phyloP scores from a whole-genome alignment of 2,329 filamentous ascomycete genomes.

The Fusarium sp. region DNA sequence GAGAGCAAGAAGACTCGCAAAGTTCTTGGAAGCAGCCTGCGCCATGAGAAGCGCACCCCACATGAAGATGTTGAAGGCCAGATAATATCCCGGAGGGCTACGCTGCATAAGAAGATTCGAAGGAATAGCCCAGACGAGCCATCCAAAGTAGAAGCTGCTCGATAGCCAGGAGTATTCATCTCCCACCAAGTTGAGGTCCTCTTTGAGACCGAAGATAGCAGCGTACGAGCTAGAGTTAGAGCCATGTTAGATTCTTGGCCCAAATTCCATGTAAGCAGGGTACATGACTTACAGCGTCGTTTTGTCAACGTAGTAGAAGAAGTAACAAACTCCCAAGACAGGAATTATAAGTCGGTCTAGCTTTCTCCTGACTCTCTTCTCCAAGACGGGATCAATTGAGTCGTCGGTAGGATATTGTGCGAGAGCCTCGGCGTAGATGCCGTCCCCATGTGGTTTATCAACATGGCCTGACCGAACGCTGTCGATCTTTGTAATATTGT shows the following conservation, averaged over 20 bases:
- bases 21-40: conserved; percentile 69
- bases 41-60: conserved; percentile 63
- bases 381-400: conserved; percentile 52
- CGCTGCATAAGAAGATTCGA: conserved; percentile 52
- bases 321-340: conserved; percentile 57
- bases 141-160: conserved; percentile 56
- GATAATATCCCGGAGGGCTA: conserved; percentile 54
- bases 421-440: conserved; percentile 55
- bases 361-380: conserved; percentile 54
- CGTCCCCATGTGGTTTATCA: conserved; percentile 29
- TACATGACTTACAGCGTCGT: conserved; percentile 59
- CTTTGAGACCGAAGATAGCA: conserved; percentile 73
- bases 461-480: conserved; percentile 2
- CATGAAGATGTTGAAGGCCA: conserved; percentile 65
- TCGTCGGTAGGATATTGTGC: conserved; percentile 55
- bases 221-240: conserved; percentile 63
- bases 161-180: conserved; percentile 66
- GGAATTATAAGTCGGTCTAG: conserved; percentile 56
- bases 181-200: conserved; percentile 69
- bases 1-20: conserved; percentile 66
- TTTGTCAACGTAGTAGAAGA: conserved; percentile 60
- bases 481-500: conserved; percentile 9
- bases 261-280: too few relatives aligned
- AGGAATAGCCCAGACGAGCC: conserved; percentile 55
- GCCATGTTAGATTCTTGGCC: background rate